A percentile compares a stretch with the other conserved stretches of the same genome.
phyloP scores from a whole-genome alignment of 2,329 filamentous ascomycete genomes.

The Emergomyces pasteurianus region DNA sequence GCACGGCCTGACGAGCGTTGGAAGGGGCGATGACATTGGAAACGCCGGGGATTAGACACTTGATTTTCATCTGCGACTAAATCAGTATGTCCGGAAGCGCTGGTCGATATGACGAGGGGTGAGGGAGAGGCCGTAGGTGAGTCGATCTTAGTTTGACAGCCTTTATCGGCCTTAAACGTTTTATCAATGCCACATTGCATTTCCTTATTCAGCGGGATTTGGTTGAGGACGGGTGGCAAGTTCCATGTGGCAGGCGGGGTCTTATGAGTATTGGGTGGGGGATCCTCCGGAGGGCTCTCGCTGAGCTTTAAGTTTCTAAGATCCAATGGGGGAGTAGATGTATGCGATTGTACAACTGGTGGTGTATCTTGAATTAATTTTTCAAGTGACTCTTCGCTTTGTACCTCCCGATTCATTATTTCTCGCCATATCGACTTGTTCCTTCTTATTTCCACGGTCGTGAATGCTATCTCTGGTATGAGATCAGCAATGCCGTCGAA shows the following conservation, averaged over 20 bases:
- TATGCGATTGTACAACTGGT: conserved; percentile 5
- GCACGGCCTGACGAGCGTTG: conserved; percentile 24
- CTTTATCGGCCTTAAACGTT: neutral
- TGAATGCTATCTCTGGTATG: conserved; percentile 73
- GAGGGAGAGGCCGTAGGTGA: neutral
- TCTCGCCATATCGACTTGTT: conserved; percentile 61
- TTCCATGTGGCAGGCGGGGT: neutral
- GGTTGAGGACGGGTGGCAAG: neutral
- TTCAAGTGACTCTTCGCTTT: neutral
- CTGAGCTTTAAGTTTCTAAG: neutral
- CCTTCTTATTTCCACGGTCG: conserved; percentile 63
- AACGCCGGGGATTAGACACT: neutral
- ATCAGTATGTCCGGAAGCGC: neutral
- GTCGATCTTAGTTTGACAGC: neutral
- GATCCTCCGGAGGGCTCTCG: neutral
- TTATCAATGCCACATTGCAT: neutral
- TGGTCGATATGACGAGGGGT: neutral
- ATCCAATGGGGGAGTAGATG: neutral
- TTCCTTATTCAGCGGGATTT: neutral
- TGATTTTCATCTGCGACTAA: neutral
- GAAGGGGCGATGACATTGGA: conserved; percentile 19
- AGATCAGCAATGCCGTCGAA: conserved; percentile 82
- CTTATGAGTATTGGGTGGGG: neutral
- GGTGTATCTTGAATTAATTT: neutral
- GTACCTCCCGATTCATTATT: conserved; percentile 11